Evolutionary conservation across 305 asterid species (phyloP).

Genomic region (Rubia tinctorum): DNA sequence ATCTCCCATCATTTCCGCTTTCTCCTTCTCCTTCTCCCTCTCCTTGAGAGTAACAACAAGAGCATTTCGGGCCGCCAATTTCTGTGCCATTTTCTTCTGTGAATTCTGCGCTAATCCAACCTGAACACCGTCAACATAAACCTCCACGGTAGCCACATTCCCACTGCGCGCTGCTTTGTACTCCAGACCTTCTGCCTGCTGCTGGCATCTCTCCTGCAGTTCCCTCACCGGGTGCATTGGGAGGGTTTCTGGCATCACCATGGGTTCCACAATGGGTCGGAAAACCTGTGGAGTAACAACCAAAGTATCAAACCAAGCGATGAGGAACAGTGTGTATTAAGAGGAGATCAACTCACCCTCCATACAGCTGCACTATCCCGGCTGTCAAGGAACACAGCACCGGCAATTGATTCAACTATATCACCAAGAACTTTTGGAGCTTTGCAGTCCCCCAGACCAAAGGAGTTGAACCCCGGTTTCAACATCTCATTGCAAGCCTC

Average conservation of each 20-base stretch:
- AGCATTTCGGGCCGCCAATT: constrained; percentile 96
- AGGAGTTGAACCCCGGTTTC: constrained; percentile 90
- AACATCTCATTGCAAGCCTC: constrained; percentile 75
- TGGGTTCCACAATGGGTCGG: constrained; percentile 87
- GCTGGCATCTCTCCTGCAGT: constrained; percentile 97
- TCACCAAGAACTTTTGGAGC: constrained; percentile 99
- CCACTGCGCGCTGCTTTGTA: constrained; percentile 71
- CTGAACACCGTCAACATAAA: constrained; percentile 84
- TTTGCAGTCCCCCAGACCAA: constrained; percentile 98
- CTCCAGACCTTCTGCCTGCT: constrained; percentile 93
- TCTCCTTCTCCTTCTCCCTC: constrained; percentile 74
- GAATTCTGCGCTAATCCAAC: constrained; percentile 86
- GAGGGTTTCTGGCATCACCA: constrained; percentile 98
- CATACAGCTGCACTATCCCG: constrained; percentile 81
- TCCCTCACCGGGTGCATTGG: constrained; percentile 99
- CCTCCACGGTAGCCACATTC: constrained; percentile 93
- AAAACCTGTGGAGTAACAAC: constrained; percentile 49
- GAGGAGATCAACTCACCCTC: constrained; percentile 52
- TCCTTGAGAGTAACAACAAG: constrained; percentile 84
- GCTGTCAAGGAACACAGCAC: constrained; percentile 91
- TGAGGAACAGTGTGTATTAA: neutral
- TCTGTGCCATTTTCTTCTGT: constrained; percentile 98
- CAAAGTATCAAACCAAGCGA: neutral
- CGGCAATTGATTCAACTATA: constrained; percentile 97
- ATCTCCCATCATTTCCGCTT: constrained; percentile 53